Base-by-base conservation (phyloP, 1,284 basidiomycete species). In the Cutaneotrichosporon cyanovorans region DNA sequence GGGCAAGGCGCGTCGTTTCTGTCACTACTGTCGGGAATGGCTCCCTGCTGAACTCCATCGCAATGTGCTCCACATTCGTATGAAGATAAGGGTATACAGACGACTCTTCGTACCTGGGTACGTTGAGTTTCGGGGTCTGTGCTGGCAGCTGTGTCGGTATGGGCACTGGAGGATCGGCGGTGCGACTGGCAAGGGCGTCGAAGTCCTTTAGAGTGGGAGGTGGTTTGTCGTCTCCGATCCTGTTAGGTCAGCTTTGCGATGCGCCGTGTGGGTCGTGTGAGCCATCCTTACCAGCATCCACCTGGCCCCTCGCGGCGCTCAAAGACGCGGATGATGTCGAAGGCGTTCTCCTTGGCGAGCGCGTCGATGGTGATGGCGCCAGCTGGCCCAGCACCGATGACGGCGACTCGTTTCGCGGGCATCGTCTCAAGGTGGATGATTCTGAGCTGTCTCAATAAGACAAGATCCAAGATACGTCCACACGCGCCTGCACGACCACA, bases 271-370 rank as follows among this genome's bases (percentile, higher is more conserved):
- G 18, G 15, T 8, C 22, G 37, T n/a, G n/a, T n/a, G n/a, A n/a
- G n/a, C n/a, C n/a, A 4, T 4, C 34, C 48, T 25, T 21, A 50
- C 77, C 77, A 77, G 40, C 75, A 74, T 5, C 76, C 76, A 7
- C 76, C 75, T 0, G 74, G 71, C 0, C 62, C 50, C 20, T 60
- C 50, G 45, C 77, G 75, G 12, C 75, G 68, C 51, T 78, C 76
- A 42, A 74, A 77, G 7, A 77, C 49, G 21, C 69, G 70, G 30
- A 76, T 74, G 15, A 45, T 18, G 23, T 50, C 48, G 36, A 50
- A 50, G 3, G 39, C 35, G 12, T 50, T 20, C 25, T 50, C 48
- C 10, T 72, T 60, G 37, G 72, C 72, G 1, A 73, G 74, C 1
- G 55, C 56, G 42, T 63, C 62, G 25, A 55, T 53, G 2, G 60